phyloP scores from a whole-genome alignment of 352 stramenopile species.

The Pythium coloratum region DNA sequence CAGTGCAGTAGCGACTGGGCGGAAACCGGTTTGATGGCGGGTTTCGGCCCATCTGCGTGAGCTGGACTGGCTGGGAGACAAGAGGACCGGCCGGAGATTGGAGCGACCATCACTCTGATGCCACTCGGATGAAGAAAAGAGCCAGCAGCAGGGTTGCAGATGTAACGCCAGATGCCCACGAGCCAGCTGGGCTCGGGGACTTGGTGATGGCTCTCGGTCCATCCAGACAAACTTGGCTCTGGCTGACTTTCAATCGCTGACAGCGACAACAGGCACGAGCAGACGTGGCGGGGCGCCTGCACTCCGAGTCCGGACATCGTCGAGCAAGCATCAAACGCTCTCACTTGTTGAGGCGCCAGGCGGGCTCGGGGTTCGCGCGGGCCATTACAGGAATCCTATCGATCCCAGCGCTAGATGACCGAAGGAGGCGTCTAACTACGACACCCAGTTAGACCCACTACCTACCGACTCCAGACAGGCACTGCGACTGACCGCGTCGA shows the following conservation, averaged over 20 bases:
- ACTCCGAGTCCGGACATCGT: background rate
- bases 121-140: constrained; percentile 6
- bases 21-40: constrained; percentile 1
- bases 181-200: background rate
- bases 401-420: background rate
- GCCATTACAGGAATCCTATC: constrained; percentile 7
- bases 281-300: background rate
- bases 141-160: constrained; percentile 3
- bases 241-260: background rate
- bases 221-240: background rate
- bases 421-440: background rate
- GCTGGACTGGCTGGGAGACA: background rate
- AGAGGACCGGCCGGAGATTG: background rate
- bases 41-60: background rate
- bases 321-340: constrained; percentile 5
- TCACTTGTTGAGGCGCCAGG: constrained; percentile 5
- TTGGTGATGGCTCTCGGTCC: background rate
- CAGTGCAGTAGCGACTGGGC: constrained; percentile 1
- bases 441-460: background rate
- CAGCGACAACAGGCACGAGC: background rate
- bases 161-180: constrained; percentile 6
- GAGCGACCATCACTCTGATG: background rate
- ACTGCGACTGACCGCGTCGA: background rate
- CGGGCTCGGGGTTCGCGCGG: constrained; percentile 3
- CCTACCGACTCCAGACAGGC: constrained; percentile 2